Evolutionary conservation across 2,329 filamentous ascomycete species (phyloP).

Genomic region (Penicillium polonicum): DNA sequence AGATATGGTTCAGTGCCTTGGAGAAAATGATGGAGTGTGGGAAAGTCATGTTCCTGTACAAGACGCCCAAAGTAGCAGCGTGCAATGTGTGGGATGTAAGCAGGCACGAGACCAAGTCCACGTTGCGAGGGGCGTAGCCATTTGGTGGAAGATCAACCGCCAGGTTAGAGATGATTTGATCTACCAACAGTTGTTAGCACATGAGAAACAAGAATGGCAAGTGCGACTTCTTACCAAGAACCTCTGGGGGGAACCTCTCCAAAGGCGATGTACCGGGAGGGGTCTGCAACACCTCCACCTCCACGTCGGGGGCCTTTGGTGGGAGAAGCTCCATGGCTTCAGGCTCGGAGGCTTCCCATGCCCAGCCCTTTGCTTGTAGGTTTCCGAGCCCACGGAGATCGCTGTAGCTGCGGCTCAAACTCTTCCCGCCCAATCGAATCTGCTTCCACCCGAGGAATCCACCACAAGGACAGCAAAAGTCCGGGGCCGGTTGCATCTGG

Average conservation of each 20-base stretch:
- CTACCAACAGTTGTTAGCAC: constrained; percentile 42
- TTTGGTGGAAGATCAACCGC: constrained; percentile 73
- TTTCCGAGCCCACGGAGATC: constrained; percentile 40
- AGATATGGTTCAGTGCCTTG: constrained; percentile 72
- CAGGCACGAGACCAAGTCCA: constrained; percentile 73
- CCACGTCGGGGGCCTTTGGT: constrained; percentile 19
- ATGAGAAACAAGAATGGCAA: background rate
- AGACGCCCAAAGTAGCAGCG: constrained; percentile 67
- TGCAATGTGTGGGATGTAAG: constrained; percentile 74
- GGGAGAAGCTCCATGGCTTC: constrained; percentile 21
- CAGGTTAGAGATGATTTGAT: constrained; percentile 71
- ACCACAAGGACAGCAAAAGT: constrained; percentile 49
- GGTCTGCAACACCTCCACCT: constrained; percentile 24
- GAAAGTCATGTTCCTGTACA: constrained; percentile 78
- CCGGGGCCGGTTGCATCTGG: constrained; percentile 39
- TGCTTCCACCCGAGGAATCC: constrained; percentile 48
- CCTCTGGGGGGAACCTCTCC: constrained; percentile 67
- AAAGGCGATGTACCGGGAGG: constrained; percentile 51
- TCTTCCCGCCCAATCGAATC: constrained; percentile 45
- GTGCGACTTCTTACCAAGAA: constrained; percentile 59
- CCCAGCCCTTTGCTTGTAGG: constrained; percentile 42
- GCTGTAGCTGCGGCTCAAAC: constrained; percentile 46
- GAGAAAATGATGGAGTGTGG: constrained; percentile 80
- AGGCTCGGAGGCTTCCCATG: constrained; percentile 40
- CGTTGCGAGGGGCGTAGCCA: constrained; percentile 71